phyloP scores from a whole-genome alignment of 148 eudicot genomes.

The Mesembryanthemum crystallinum region DNA sequence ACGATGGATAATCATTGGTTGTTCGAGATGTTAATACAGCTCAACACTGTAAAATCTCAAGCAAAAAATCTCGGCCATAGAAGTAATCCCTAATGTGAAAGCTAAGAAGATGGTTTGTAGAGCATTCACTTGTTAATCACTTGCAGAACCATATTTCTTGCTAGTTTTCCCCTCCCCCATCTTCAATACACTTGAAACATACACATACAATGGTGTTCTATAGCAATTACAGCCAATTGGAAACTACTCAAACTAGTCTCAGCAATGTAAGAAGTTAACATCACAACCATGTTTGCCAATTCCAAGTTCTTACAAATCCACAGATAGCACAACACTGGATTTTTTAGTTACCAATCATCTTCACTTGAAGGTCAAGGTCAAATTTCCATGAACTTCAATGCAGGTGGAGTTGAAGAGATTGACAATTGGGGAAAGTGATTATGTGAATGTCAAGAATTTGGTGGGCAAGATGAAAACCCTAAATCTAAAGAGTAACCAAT shows the following conservation, averaged over 20 bases:
- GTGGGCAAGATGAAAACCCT: constrained; percentile 1
- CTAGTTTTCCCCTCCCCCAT: too few relatives aligned
- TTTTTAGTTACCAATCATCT: background rate
- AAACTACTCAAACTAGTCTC: background rate
- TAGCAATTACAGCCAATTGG: background rate
- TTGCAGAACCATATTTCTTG: background rate
- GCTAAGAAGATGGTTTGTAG: background rate
- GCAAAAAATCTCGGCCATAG: background rate
- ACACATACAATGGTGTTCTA: background rate
- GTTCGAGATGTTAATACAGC: background rate
- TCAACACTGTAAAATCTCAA: background rate
- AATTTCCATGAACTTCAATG: too few relatives aligned
- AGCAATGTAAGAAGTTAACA: background rate
- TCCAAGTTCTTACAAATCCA: background rate
- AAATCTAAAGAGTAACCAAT: background rate
- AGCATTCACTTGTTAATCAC: background rate
- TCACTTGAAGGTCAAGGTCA: background rate
- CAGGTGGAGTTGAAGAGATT: background rate
- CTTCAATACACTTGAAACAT: background rate
- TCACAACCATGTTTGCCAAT: background rate
- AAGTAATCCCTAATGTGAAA: background rate
- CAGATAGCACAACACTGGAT: background rate
- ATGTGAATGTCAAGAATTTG: background rate
- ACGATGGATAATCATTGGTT: background rate
- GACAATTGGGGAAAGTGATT: background rate